phyloP scores from a whole-genome alignment of 2,329 filamentous ascomycete genomes.

The Lasiodiplodia theobromae region DNA sequence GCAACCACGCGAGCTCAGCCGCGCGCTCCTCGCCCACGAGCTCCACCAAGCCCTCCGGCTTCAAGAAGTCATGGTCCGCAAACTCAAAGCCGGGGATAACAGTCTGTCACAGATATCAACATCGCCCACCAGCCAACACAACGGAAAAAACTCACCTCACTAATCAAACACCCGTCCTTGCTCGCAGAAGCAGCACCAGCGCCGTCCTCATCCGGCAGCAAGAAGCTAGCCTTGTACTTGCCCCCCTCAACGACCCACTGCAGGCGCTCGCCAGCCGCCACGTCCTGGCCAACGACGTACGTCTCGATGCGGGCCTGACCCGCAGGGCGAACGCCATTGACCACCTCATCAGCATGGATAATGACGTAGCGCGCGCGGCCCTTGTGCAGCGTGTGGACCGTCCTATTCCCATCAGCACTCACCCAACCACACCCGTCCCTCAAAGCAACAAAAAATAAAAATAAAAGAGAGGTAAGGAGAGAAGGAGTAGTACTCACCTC shows the following conservation, averaged over 20 bases:
- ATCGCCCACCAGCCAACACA: background rate
- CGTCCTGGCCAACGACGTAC: constrained; percentile 67
- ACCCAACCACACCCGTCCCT: background rate
- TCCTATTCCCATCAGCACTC: constrained; percentile 44
- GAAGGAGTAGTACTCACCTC: constrained; percentile 27
- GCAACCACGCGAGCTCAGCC: constrained; percentile 55
- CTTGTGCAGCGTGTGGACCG: constrained; percentile 70
- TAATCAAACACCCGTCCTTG: constrained; percentile 66
- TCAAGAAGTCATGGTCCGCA: constrained; percentile 71
- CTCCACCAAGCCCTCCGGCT: constrained; percentile 56
- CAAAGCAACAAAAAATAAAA: background rate
- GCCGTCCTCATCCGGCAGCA: constrained; percentile 57
- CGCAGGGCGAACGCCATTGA: constrained; percentile 56
- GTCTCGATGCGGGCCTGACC: constrained; percentile 65
- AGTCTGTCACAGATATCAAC: constrained; percentile 49
- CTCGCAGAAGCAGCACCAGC: constrained; percentile 42
- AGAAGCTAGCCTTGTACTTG: constrained; percentile 70
- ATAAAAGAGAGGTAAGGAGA: too few relatives aligned
- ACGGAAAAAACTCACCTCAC: constrained; percentile 55
- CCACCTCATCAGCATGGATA: constrained; percentile 59
- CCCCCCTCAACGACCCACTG: constrained; percentile 75
- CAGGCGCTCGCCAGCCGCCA: constrained; percentile 65
- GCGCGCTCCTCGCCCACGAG: constrained; percentile 61
- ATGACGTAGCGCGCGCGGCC: constrained; percentile 70
- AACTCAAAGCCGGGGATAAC: constrained; percentile 74